Conservation (phyloP, 208 protist species). For the Angomonas ambiguus region DNA sequence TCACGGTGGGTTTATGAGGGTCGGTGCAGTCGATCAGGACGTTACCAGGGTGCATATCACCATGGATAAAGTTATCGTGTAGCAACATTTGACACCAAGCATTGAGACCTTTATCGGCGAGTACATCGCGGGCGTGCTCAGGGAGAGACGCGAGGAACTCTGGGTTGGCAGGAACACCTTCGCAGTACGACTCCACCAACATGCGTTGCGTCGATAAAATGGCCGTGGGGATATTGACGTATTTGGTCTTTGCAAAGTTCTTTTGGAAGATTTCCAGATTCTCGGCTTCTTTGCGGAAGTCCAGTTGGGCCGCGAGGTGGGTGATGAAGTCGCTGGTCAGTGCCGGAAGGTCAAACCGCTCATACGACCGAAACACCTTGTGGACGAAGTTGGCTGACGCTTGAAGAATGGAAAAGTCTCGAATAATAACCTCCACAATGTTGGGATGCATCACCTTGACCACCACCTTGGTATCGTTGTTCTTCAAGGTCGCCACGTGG, state of each 20-base stretch:
- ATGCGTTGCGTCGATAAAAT: conserved; percentile 78
- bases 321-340: conserved; percentile 66
- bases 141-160: conserved; percentile 80
- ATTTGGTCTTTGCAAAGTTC: conserved; percentile 73
- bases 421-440: conserved; percentile 81
- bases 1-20: conserved; percentile 67
- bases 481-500: conserved; percentile 73
- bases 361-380: conserved; percentile 29
- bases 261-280: conserved; percentile 78
- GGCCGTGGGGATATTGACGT: conserved; percentile 81
- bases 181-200: conserved; percentile 87
- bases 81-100: conserved; percentile 91
- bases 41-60: conserved; percentile 92
- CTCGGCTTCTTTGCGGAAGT: conserved; percentile 88
- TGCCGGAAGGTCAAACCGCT: conserved; percentile 53
- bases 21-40: conserved; percentile 84
- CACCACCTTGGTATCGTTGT: conserved; percentile 58
- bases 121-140: conserved; percentile 62
- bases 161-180: conserved; percentile 63
- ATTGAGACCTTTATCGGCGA: conserved; percentile 87
- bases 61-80: conserved; percentile 90
- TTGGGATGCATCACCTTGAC: conserved; percentile 89
- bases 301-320: conserved; percentile 85
- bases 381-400: conserved; percentile 32
- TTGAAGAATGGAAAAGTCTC: conserved; percentile 82